Base-by-base conservation (phyloP, 805 yeast species). In the Suhomyces xylopsoci region DNA sequence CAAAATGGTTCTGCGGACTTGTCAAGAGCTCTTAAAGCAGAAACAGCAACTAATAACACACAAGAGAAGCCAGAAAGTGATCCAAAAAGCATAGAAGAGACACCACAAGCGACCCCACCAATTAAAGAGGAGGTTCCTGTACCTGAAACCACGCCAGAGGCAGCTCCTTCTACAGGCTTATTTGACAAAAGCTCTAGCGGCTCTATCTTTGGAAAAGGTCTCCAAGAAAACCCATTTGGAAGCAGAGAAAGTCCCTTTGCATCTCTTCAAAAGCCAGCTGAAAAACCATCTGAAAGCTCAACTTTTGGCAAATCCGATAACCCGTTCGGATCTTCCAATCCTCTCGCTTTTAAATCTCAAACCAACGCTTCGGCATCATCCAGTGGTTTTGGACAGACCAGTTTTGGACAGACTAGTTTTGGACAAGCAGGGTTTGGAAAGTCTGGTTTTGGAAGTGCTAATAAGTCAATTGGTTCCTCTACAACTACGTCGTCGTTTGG, bases 1-100 rank as follows among this genome's bases (percentile, higher is more conserved):
- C 77, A 77, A 38, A 57, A 68, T 53, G 68, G 30, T 22, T 64
- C 49, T n/a, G 49, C 49, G 3, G 43, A 36, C 38, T 22, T 47
- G 14, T 19, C 43, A 8, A 20, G 49, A 7, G 24, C 49, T 3
- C 8, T 47, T 9, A 17, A 44, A 26, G 14, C 47, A 5, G 15
- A 1, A 8, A 24, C 25, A 2, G 38, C 2, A 7, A 8, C 36
- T 6, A 20, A 5, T 15, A 44, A 44, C 47, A 36, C 34, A 9
- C 15, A 38, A 12, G 46, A 26, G 22, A 4, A 20, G 22, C 22
- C 22, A 20, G 22, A 20, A 20, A 20, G 22, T 26, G 19, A 28
- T 30, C 12, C 50, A 6, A 28, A 15, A 41, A 12, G 14, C 14
- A n/a, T 22, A 14, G 45, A 41, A 6, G 45, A 41, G 20, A 5